Evolutionary conservation across 148 eudicot genomes (phyloP), one percentile per base, ranked within the genome.

Genomic region (Pouteria glomerata): DNA sequence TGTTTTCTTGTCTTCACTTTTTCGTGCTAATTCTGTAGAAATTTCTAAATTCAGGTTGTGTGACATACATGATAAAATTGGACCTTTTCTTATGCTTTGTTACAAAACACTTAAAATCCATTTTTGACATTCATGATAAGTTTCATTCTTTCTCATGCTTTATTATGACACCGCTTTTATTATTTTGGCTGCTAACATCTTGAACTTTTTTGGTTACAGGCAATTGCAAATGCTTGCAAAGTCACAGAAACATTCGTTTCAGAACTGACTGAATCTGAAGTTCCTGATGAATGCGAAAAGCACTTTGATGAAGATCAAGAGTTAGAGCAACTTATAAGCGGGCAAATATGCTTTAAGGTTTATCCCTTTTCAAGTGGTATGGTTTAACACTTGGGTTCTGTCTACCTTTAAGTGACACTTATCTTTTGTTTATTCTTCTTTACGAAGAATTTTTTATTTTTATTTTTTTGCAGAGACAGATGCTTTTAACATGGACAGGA

Each of bases 281-380:
- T 80, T 57, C 79, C 82, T 44, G 78, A 78, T 23, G 89, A 82
- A 74, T 75, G 60, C 73, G 91, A 86, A 80, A 73, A 57, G 64
- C 48, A 72, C 23, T 93, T 79, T 73, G 63, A 67, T 72, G 97
- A 93, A 83, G 94, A 90, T 79, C 84, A 90, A 75, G 90, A 93
- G 73, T 73, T 93, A 68, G 85, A 91, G 77, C 98, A 93, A 73
- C 94, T 93, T 76, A 81, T 93, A 71, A 73, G 78, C 71, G 96
- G 98, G 45, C 55, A 85, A 72, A 84, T 93, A 76, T 83, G 87
- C 76, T 90, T 88, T 45, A 93, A 93, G 85, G 85, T 85, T 70
- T 93, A 90, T 88, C 73, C 88, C 63, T 87, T 87, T 82, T 79
- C 88, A 66, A 70, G 82, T 74, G 96, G 98, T 90, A 84, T 69